Conservation (phyloP, 1,284 basidiomycete species). For the Stereum hirsutum region DNA sequence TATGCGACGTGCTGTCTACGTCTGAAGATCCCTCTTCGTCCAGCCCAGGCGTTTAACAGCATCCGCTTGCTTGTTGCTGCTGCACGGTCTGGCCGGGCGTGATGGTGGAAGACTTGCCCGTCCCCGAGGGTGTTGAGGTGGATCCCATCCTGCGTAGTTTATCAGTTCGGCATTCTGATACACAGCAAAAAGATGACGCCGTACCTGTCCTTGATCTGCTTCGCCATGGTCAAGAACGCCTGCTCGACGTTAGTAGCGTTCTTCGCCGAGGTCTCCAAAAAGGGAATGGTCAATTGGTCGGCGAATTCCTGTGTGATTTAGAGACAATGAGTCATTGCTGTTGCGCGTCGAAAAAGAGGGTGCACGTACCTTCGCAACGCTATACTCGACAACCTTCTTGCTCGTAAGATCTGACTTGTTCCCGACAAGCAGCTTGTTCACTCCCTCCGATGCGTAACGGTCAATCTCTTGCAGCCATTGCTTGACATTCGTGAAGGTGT, state of each 20-base stretch:
- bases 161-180: slow-evolving; percentile 4
- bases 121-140: slow-evolving; percentile 58
- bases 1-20: too few species aligned
- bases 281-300: slow-evolving; percentile 90
- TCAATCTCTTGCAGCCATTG: slow-evolving; percentile 99
- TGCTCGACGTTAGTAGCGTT: slow-evolving; percentile 98
- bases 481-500: slow-evolving; percentile 98
- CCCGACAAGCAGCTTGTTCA: slow-evolving; percentile 96
- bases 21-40: too few species aligned
- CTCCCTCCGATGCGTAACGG: slow-evolving; percentile 97
- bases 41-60: slow-evolving; percentile 48
- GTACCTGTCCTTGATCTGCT: slow-evolving; percentile 95
- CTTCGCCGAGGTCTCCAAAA: slow-evolving; percentile 99
- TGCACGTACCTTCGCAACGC: slow-evolving; percentile 78
- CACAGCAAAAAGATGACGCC: slow-evolving; percentile 12
- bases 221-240: slow-evolving; percentile 99
- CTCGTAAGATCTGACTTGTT: slow-evolving; percentile 97
- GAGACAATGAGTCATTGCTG: slow-evolving; percentile 6
- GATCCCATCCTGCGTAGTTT: slow-evolving; percentile 59
- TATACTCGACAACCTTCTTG: slow-evolving; percentile 99
- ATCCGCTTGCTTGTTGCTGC: slow-evolving; percentile 64
- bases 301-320: slow-evolving; percentile 79
- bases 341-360: neutral
- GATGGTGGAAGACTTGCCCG: slow-evolving; percentile 61
- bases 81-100: slow-evolving; percentile 72